These are phyloP conservation scores for Podila horticola DNA, from an alignment of 192 early-diverging fungal species.

Conservation along the genomic window DNA sequence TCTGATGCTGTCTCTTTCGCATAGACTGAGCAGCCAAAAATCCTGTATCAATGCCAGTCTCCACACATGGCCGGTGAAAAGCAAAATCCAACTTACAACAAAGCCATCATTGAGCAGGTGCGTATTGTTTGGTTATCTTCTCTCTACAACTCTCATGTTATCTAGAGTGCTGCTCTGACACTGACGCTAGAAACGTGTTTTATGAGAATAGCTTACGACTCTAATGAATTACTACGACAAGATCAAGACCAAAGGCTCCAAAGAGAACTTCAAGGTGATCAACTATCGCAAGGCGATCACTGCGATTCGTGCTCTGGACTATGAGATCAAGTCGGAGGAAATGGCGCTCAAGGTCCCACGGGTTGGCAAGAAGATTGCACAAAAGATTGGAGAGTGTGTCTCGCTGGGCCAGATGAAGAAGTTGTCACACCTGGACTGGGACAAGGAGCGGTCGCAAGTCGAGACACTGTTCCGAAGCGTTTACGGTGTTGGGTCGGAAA, in stretches of 20 bases:
- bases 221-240: conserved; percentile 42
- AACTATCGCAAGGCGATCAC: conserved; percentile 52
- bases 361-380: conserved; percentile 48
- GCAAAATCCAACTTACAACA: conserved; percentile 32
- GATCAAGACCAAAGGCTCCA: conserved; percentile 27
- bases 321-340: conserved; percentile 49
- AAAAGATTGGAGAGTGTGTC: conserved; percentile 47
- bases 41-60: conserved; percentile 28
- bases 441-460: conserved; percentile 21
- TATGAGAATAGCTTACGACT: conserved; percentile 19
- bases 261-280: conserved; percentile 46
- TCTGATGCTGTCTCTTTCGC: neutral
- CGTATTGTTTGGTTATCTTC: neutral
- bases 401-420: conserved; percentile 43
- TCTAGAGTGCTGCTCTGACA: neutral
- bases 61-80: conserved; percentile 25
- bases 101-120: conserved; percentile 43
- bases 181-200: neutral
- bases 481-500: conserved; percentile 42
- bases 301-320: conserved; percentile 43
- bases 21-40: conserved; percentile 14
- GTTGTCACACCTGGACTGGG: conserved; percentile 43
- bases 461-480: conserved; percentile 36
- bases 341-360: conserved; percentile 46
- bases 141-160: neutral